Evolutionary conservation across 768 basidiomycete species (phyloP).

Genomic region (Rhodocollybia butyracea): DNA sequence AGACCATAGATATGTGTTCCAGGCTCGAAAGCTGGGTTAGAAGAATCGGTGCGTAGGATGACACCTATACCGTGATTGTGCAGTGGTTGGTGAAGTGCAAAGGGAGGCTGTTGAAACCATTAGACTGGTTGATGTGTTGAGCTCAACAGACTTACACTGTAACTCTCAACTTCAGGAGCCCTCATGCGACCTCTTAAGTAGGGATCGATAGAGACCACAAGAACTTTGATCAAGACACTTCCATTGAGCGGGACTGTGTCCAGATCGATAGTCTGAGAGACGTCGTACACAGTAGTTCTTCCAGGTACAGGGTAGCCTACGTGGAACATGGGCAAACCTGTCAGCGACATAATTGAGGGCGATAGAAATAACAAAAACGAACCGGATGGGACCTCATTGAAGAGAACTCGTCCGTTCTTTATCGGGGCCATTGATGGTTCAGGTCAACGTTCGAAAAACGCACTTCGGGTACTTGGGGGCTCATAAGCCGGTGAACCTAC

Average conservation of each 20-base stretch:
- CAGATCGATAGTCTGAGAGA: slow-evolving; percentile 28
- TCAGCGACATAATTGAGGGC: too few relatives aligned
- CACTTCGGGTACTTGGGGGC: too few relatives aligned
- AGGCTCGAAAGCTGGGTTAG: background rate
- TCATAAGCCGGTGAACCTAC: too few relatives aligned
- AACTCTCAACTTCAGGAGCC: background rate
- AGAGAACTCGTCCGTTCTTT: too few relatives aligned
- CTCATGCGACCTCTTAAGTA: slow-evolving; percentile 28
- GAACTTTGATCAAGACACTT: slow-evolving; percentile 29
- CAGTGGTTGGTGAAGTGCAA: background rate
- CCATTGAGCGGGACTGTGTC: slow-evolving; percentile 24
- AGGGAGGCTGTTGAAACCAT: background rate
- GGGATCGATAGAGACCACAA: slow-evolving; percentile 33
- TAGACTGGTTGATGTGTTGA: background rate
- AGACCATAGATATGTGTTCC: background rate
- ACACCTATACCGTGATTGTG: background rate
- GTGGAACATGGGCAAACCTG: too few relatives aligned
- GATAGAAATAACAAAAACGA: too few relatives aligned
- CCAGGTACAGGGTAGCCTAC: slow-evolving; percentile 20
- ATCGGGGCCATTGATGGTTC: too few relatives aligned
- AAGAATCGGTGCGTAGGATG: background rate
- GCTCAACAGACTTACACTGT: background rate
- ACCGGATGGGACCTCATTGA: too few relatives aligned
- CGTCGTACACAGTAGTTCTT: slow-evolving; percentile 26
- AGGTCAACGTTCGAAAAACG: too few relatives aligned